Base-by-base conservation (phyloP, 306 rosid genomes). In the Trifolium pratense region DNA sequence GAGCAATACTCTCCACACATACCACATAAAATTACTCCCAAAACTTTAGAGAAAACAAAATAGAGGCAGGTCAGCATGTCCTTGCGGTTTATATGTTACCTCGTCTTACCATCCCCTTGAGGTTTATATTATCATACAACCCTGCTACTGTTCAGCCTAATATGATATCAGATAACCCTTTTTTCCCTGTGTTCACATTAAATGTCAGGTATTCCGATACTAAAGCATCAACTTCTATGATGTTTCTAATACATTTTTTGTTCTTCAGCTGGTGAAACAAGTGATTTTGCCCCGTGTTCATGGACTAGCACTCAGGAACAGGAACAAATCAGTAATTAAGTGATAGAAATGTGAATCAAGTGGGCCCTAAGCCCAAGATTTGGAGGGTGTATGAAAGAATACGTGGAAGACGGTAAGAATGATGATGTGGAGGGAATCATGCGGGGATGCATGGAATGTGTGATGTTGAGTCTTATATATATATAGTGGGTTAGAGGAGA, bases 281-380 rank as follows among this genome's bases (percentile, higher is more conserved):
- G 84, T 84, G 79, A 70, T 95, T 82, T 89, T 95, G 75, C 99
- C 99, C 66, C 99, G 99, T 73, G 87, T 95, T 79, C 99, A 95
- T 80, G 93, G 92, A 70, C 76, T 91, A 80, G 99, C 99, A 39
- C 97, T 95, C 51, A 95, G n/a, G n/a, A n/a, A n/a, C n/a, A n/a
- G n/a, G n/a, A n/a, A n/a, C n/a, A n/a, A n/a, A n/a, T n/a, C n/a
- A n/a, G n/a, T n/a, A n/a, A n/a, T n/a, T n/a, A n/a, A n/a, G 31
- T 26, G 31, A 26, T 26, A 26, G 31, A 26, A 26, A 26, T 26
- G 31, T 26, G 0, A 26, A 26, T 26, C 31, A 26, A 26, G 31
- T 26, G 0, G 31, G 31, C 31, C 31, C 31, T 26, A 26, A 26
- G 31, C 31, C 31, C 4, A 26, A 26, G 0, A 3, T 26, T 26